Conservation (phyloP, 305 asterid genomes). For the Rubia tinctorum region DNA sequence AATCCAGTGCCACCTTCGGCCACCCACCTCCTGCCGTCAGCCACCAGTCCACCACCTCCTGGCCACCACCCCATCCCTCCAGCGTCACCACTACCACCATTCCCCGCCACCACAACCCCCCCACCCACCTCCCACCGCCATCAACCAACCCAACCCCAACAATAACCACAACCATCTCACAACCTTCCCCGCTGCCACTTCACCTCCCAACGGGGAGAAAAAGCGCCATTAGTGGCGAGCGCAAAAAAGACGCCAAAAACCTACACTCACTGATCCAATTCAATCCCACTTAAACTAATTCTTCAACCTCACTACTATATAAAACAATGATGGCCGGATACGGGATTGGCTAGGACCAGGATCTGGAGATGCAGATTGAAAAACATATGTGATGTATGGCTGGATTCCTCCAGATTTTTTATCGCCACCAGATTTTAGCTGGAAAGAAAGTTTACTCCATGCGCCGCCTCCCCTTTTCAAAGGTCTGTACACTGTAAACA, state of each 20-base stretch:
- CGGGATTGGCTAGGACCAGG: constrained; percentile 35
- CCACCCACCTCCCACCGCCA: no score
- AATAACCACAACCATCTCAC: no score
- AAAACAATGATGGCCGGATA: constrained; percentile 39
- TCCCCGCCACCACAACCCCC: no score
- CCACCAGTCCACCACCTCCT: no score
- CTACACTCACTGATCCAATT: neutral
- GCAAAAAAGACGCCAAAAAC: constrained; percentile 12
- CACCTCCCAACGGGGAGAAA: no score
- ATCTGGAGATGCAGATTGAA: constrained; percentile 50
- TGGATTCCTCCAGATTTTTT: constrained; percentile 79
- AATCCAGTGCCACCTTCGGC: no score
- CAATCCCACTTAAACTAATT: neutral
- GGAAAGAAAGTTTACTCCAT: constrained; percentile 54
- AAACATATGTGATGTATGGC: constrained; percentile 83
- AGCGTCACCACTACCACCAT: no score
- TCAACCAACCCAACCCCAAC: no score
- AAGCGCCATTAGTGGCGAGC: constrained; percentile 6
- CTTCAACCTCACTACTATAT: neutral
- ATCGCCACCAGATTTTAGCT: constrained; percentile 71
- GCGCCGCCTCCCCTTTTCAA: constrained; percentile 63
- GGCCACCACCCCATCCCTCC: no score
- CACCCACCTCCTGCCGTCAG: no score
- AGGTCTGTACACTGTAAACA: constrained; percentile 19
- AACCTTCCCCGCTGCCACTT: no score